Conservation (phyloP, 805 yeast species). For the Ascoidea tarda region DNA sequence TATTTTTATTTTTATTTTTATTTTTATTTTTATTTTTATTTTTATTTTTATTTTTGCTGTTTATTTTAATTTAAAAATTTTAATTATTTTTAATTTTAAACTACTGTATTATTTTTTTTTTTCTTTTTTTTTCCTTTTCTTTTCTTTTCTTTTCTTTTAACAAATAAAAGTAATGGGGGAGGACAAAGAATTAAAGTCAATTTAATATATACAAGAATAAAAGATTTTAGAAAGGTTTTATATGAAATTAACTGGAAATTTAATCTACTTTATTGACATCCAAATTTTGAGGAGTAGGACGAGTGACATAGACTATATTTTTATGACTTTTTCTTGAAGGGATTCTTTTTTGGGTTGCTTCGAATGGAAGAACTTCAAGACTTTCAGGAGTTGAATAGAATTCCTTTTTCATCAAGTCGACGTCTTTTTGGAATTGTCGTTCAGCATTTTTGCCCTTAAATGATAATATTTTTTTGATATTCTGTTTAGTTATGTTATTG, state of each 20-base stretch:
- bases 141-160: too few species aligned
- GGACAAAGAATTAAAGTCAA: too few species aligned
- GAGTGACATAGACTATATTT: too few species aligned
- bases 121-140: background rate
- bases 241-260: too few species aligned
- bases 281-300: too few species aligned
- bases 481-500: constrained; percentile 38
- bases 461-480: constrained; percentile 35
- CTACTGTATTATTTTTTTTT: background rate
- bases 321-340: too few species aligned
- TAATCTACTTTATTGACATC: too few species aligned
- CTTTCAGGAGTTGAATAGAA: constrained; percentile 21
- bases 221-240: too few species aligned
- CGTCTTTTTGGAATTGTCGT: constrained; percentile 41
- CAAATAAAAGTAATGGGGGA: too few species aligned
- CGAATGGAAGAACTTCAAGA: too few species aligned
- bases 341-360: too few species aligned
- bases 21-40: background rate
- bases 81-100: background rate
- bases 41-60: background rate
- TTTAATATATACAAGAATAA: too few species aligned
- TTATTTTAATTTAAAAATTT: background rate
- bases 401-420: constrained; percentile 36
- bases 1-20: background rate
- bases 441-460: constrained; percentile 32